phyloP scores from a whole-genome alignment of 208 protist species.

The Crithidia sp. region DNA sequence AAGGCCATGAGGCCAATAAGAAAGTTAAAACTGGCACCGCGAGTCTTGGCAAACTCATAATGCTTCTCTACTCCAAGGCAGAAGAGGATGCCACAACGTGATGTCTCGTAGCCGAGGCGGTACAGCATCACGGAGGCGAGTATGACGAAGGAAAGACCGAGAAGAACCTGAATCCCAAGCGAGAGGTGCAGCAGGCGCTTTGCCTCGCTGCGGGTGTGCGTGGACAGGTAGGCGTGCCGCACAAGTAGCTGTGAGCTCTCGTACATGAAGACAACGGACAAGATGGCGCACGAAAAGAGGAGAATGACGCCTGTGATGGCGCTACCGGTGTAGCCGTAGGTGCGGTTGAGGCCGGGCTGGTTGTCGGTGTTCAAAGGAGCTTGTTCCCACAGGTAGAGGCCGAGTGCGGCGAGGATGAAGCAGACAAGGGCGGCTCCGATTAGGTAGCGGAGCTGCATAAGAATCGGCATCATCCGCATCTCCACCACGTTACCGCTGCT shows the following conservation, averaged over 20 bases:
- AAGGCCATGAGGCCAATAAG: conserved; percentile 26
- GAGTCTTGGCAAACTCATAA: background rate
- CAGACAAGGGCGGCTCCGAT: conserved; percentile 17
- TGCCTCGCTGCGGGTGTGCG: background rate
- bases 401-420: conserved; percentile 8
- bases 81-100: conserved; percentile 40
- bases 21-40: conserved; percentile 31
- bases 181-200: background rate
- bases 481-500: background rate
- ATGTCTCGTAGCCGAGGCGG: conserved; percentile 30
- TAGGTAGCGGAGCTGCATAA: conserved; percentile 16
- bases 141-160: conserved; percentile 18
- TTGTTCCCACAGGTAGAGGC: conserved; percentile 14
- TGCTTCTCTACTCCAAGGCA: conserved; percentile 31
- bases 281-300: conserved; percentile 3
- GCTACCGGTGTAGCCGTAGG: conserved; percentile 20
- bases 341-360: conserved; percentile 4
- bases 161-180: background rate
- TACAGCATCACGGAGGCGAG: conserved; percentile 8
- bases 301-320: conserved; percentile 10
- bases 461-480: conserved; percentile 14
- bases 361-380: conserved; percentile 5
- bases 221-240: conserved; percentile 5
- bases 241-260: conserved; percentile 24
- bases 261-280: conserved; percentile 6